Evolutionary conservation across 345 rosid species (phyloP), one percentile per base, ranked within the genome.

Genomic region (Linum usitatissimum): DNA sequence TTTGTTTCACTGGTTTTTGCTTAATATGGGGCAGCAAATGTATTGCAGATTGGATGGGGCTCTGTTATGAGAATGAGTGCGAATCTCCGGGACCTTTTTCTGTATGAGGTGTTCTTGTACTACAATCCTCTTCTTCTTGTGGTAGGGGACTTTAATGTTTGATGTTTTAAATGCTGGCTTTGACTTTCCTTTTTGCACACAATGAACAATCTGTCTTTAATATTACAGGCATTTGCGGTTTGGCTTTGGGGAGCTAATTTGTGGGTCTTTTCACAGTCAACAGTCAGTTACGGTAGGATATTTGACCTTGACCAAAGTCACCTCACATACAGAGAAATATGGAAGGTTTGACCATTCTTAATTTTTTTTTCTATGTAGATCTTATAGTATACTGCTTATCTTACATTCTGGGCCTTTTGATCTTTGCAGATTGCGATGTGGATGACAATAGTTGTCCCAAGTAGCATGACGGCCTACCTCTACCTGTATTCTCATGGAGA

Each of bases 191-290:
- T 49, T 49, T 57, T 65, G 53, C 57, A 30, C 55, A 9, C 51
- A 23, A 3, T 57, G 56, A 62, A 57, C 28, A 45, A 42, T 57
- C 10, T 66, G 73, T 55, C 36, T 68, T 67, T 81, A 53, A 23
- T 57, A 14, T 59, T 79, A 63, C 83, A 94, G 97, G 87, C 95
- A 30, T 67, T 80, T 86, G 83, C 84, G 92, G 96, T 88, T 57
- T 90, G 99, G 99, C 85, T 94, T 40, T 94, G 99, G 99, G 99
- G 97, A 70, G 75, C 90, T 56, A 87, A 88, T 67, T 69, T 88
- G 70, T 93, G 95, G 96, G 87, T 87, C 38, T 93, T 93, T 72
- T 58, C 88, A 15, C 87, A 83, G 73, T 82, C 92, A 53, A 90
- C 81, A 66, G 78, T 93, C 61, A 86, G 81, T 67, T 90, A 90